These are phyloP conservation scores for Backusella australiensis DNA, from an alignment of 192 early-diverging fungal genomes.

Conservation along the genomic window DNA sequence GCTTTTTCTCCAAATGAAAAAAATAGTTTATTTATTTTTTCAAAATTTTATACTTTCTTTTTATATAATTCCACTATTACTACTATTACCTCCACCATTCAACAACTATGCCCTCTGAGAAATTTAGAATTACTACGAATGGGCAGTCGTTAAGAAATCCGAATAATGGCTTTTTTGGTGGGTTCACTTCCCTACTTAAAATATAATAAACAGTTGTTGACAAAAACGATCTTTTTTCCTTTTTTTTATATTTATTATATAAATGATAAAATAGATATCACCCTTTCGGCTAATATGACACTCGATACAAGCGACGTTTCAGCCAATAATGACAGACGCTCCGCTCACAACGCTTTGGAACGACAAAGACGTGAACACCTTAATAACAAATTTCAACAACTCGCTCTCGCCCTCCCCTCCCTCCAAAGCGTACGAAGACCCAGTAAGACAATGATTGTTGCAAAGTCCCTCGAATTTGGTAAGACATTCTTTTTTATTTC, in stretches of 20 bases:
- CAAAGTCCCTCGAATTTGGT: constrained; percentile 73
- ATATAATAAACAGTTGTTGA: neutral
- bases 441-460: constrained; percentile 78
- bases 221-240: neutral
- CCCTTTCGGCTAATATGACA: constrained; percentile 14
- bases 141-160: constrained; percentile 14
- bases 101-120: constrained; percentile 19
- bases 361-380: constrained; percentile 77
- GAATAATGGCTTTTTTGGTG: constrained; percentile 15
- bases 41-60: neutral
- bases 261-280: constrained; percentile 8
- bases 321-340: constrained; percentile 57
- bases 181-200: neutral
- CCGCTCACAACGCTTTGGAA: constrained; percentile 81
- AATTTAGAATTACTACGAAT: constrained; percentile 22
- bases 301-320: constrained; percentile 15
- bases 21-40: constrained; percentile 9
- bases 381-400: constrained; percentile 78
- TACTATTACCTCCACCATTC: neutral
- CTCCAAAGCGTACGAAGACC: constrained; percentile 72
- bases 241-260: neutral
- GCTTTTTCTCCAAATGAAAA: neutral
- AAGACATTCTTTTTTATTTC: constrained; percentile 29
- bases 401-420: constrained; percentile 76
- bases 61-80: neutral